These are phyloP conservation scores for Colletotrichum tofieldiae DNA, from an alignment of 2,329 filamentous ascomycete species.

Conservation along the genomic window DNA sequence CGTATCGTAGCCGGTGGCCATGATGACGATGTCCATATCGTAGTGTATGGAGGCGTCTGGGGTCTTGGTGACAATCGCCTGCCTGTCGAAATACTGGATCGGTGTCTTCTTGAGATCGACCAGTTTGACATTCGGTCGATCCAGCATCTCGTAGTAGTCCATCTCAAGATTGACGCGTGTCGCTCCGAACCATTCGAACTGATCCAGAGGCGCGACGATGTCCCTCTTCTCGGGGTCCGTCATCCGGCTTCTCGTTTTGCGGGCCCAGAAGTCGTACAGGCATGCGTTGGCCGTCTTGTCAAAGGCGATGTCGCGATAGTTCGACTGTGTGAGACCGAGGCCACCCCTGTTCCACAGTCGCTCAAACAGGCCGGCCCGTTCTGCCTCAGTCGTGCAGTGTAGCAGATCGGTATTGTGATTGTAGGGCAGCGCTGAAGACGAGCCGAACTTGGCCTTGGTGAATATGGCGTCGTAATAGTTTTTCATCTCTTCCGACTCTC, in stretches of 20 bases:
- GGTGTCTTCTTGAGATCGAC: constrained; percentile 31
- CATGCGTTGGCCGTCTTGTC: constrained; percentile 28
- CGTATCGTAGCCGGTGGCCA: constrained; percentile 46
- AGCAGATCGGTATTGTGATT: neutral
- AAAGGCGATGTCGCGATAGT: constrained; percentile 20
- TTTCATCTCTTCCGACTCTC: constrained; percentile 61
- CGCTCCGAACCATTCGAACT: constrained; percentile 22
- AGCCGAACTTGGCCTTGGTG: constrained; percentile 44
- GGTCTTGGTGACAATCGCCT: constrained; percentile 24
- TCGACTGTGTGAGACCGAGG: constrained; percentile 61
- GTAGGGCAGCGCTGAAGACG: constrained; percentile 4
- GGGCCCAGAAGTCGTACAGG: constrained; percentile 38
- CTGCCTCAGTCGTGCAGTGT: constrained; percentile 50
- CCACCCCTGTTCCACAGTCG: constrained; percentile 61
- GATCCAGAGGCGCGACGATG: constrained; percentile 31
- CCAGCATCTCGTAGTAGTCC: constrained; percentile 41
- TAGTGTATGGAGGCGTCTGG: neutral
- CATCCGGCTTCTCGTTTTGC: constrained; percentile 23
- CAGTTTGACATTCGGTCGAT: constrained; percentile 31
- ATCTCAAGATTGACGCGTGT: constrained; percentile 20
- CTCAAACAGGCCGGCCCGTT: constrained; percentile 61
- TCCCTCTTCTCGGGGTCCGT: constrained; percentile 32
- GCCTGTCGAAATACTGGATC: constrained; percentile 11
- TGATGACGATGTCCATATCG: constrained; percentile 39
- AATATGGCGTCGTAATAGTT: constrained; percentile 58